A percentile compares a stretch with the other conserved stretches of the same genome.
Evolutionary conservation across 2,329 filamentous ascomycete species (phyloP).

Genomic region (Ophiostoma perfectum): DNA sequence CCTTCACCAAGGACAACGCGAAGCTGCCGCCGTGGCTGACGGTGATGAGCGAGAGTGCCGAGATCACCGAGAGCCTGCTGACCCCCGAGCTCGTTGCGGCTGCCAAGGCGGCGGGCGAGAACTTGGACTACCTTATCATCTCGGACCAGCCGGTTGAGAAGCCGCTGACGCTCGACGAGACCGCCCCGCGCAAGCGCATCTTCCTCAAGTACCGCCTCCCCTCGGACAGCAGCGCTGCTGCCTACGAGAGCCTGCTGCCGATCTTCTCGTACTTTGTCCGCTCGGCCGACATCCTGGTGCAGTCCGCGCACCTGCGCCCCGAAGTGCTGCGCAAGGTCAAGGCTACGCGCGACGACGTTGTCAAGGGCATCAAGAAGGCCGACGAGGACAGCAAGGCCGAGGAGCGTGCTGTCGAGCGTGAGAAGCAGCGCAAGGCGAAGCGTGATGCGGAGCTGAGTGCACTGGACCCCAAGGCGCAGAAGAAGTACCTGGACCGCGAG

Average conservation of each 20-base stretch:
- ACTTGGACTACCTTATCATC: slow-evolving; percentile 80
- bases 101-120: slow-evolving; percentile 69
- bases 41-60: slow-evolving; percentile 94
- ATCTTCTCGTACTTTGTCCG: slow-evolving; percentile 79
- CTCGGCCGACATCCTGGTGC: slow-evolving; percentile 74
- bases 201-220: slow-evolving; percentile 70
- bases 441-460: slow-evolving; percentile 73
- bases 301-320: slow-evolving; percentile 75
- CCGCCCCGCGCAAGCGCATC: slow-evolving; percentile 76
- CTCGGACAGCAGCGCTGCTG: slow-evolving; percentile 44
- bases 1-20: slow-evolving; percentile 82
- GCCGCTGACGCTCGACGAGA: slow-evolving; percentile 83
- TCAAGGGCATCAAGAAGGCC: slow-evolving; percentile 70
- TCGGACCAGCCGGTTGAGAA: slow-evolving; percentile 85
- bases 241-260: slow-evolving; percentile 60
- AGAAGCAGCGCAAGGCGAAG: slow-evolving; percentile 80
- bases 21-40: slow-evolving; percentile 88
- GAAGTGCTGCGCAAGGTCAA: slow-evolving; percentile 85
- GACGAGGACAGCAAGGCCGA: slow-evolving; percentile 77
- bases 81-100: slow-evolving; percentile 83
- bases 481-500: slow-evolving; percentile 78
- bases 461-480: slow-evolving; percentile 76
- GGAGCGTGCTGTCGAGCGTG: slow-evolving; percentile 65
- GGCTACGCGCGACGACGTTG: slow-evolving; percentile 71
- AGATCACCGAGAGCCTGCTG: slow-evolving; percentile 82